Evolutionary conservation across 306 rosid species (phyloP).

Genomic region (Sphenostylis stenocarpa): DNA sequence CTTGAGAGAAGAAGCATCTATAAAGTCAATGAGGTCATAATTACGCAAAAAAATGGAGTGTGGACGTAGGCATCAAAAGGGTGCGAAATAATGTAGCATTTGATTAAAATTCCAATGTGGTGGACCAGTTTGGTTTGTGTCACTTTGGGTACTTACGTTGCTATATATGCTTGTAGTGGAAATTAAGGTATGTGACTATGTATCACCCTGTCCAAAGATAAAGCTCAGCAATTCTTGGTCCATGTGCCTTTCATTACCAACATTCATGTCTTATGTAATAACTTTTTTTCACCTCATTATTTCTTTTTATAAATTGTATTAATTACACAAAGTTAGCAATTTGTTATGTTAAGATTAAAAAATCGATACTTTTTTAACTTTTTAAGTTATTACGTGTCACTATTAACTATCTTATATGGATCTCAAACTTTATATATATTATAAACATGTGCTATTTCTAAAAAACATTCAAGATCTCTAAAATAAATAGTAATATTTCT

Average conservation of each 20-base stretch:
- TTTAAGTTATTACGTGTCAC: too few relatives aligned
- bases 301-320: too few relatives aligned
- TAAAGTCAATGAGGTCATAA: neutral
- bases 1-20: neutral
- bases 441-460: too few relatives aligned
- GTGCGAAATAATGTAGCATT: neutral
- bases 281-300: neutral
- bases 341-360: too few relatives aligned
- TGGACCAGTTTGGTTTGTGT: slow-evolving; percentile 19
- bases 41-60: neutral
- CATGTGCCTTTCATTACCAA: neutral
- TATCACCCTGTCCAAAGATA: neutral
- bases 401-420: too few relatives aligned
- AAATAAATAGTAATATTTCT: too few relatives aligned
- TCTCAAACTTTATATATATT: too few relatives aligned
- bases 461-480: too few relatives aligned
- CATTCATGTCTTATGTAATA: neutral
- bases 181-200: neutral
- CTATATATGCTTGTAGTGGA: neutral
- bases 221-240: neutral
- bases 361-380: too few relatives aligned
- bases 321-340: too few relatives aligned
- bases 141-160: neutral
- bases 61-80: slow-evolving; percentile 8
- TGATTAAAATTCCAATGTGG: neutral